Base-by-base conservation (phyloP, 2,329 filamentous ascomycete species). In the Harringtonia aguacate region DNA sequence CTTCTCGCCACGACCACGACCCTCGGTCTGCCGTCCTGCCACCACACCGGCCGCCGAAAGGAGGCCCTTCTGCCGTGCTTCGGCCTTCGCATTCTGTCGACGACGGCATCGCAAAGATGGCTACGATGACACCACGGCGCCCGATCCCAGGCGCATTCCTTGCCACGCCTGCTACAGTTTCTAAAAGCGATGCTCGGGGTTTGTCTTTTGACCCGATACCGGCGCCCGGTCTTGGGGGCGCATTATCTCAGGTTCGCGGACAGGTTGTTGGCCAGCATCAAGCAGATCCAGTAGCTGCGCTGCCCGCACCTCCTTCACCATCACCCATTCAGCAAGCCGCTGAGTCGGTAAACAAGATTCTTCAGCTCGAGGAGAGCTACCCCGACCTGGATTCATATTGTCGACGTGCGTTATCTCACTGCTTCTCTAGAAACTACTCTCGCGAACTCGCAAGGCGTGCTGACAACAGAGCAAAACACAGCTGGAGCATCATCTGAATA, bases 401-500 rank as follows among this genome's bases (percentile, higher is more conserved):
- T 55, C 79, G 81, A 64, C 86, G 88, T 92, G 71, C 72, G 86
- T 75, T 43, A n/a, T n/a, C n/a, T n/a, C n/a, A n/a, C n/a, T n/a
- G n/a, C n/a, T n/a, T n/a, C n/a, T n/a, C n/a, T n/a, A n/a, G n/a
- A n/a, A n/a, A n/a, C n/a, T n/a, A n/a, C n/a, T n/a, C n/a, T n/a
- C n/a, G n/a, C n/a, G n/a, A n/a, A n/a, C n/a, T n/a, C n/a, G n/a
- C n/a, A n/a, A n/a, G n/a, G n/a, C n/a, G n/a, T n/a, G n/a, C n/a
- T n/a, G n/a, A n/a, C n/a, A n/a, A n/a, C n/a, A n/a, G n/a, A n/a
- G n/a, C n/a, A n/a, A n/a, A 6, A 27, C 8, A 13, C 9, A 94
- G 86, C 89, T 67, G 88, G 92, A 51, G 81, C 84, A 51, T 95
- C 89, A 6, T 90, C 86, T 55, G 88, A 95, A 51, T 97, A 97